Conservation (phyloP, 1,139 yeast genomes). For the Geotrichum carabidarum region DNA sequence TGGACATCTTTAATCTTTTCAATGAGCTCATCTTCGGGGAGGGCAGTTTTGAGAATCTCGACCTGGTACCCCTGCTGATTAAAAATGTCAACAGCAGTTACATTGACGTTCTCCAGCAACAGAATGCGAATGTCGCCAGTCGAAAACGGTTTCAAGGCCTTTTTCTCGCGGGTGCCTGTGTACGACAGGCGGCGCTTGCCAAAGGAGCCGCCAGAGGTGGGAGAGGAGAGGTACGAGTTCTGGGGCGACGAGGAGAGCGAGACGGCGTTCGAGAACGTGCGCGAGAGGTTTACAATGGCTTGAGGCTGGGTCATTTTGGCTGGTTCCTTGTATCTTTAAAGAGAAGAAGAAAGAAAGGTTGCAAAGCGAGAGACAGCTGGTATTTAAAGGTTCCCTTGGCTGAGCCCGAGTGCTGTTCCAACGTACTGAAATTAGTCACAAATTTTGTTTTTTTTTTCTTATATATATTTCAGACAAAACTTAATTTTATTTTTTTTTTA, state of each 20-base stretch:
- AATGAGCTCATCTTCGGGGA: slow-evolving; percentile 89
- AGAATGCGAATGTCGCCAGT: slow-evolving; percentile 90
- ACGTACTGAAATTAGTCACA: background rate
- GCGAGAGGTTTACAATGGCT: slow-evolving; percentile 53
- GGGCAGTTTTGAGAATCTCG: slow-evolving; percentile 83
- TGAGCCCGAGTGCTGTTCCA: too few relatives aligned
- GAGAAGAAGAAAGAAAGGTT: slow-evolving; percentile 1
- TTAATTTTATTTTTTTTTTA: too few relatives aligned
- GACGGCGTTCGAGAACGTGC: slow-evolving; percentile 52
- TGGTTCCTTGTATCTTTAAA: background rate
- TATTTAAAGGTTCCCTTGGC: background rate
- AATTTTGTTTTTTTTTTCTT: too few relatives aligned
- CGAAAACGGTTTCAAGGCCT: slow-evolving; percentile 79
- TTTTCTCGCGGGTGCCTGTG: slow-evolving; percentile 37
- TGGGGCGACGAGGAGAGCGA: slow-evolving; percentile 41
- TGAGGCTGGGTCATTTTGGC: slow-evolving; percentile 58
- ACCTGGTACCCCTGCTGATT: slow-evolving; percentile 92
- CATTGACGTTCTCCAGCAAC: slow-evolving; percentile 85
- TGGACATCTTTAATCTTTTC: slow-evolving; percentile 92
- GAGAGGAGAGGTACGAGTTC: slow-evolving; percentile 60
- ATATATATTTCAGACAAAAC: too few relatives aligned
- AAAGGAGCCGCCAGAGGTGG: slow-evolving; percentile 32
- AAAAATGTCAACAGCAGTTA: slow-evolving; percentile 84
- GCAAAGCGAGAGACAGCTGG: background rate
- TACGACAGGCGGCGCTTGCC: slow-evolving; percentile 31